Conservation (phyloP, 371 early-diverging fungal species). For the Conidiobolus incongruus region DNA sequence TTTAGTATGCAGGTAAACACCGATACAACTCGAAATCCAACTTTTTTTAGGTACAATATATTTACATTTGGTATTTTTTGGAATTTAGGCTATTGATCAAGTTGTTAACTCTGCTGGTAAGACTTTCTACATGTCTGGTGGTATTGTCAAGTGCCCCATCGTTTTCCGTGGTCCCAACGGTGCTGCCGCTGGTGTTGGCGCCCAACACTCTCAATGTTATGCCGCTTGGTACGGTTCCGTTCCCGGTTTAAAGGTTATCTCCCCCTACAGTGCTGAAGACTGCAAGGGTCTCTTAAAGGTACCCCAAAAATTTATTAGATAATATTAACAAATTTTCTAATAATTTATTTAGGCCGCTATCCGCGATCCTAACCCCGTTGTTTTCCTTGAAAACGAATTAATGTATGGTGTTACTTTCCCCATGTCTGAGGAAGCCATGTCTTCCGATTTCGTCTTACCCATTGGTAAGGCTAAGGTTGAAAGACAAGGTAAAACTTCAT, state of each 20-base stretch:
- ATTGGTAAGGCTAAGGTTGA: conserved; percentile 96
- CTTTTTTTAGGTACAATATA: not conserved
- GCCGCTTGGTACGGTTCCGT: conserved; percentile 97
- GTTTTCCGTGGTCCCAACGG: conserved; percentile 99
- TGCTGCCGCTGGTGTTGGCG: conserved; percentile 95
- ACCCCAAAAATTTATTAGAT: too few relatives aligned
- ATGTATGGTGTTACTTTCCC: conserved; percentile 88
- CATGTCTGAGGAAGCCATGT: conserved; percentile 56
- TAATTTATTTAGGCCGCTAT: conserved; percentile 80
- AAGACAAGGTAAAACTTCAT: conserved; percentile 36
- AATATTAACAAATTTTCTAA: too few relatives aligned
- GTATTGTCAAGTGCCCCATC: conserved; percentile 73
- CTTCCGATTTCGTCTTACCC: conserved; percentile 72
- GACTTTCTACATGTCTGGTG: conserved; percentile 97
- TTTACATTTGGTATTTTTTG: not conserved
- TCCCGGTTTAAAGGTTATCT: conserved; percentile 97
- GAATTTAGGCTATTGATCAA: conserved; percentile 89
- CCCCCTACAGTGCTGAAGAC: conserved; percentile 95
- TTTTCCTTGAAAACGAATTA: conserved; percentile 96
- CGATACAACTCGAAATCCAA: too few relatives aligned
- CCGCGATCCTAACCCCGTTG: conserved; percentile 96
- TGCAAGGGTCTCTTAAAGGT: conserved; percentile 82
- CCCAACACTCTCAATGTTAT: conserved; percentile 99
- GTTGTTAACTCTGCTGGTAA: conserved; percentile 99
- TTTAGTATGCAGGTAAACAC: conserved; percentile 92